Evolutionary conservation across 371 early-diverging fungal species (phyloP).

Genomic region (Umbelopsis sp.): DNA sequence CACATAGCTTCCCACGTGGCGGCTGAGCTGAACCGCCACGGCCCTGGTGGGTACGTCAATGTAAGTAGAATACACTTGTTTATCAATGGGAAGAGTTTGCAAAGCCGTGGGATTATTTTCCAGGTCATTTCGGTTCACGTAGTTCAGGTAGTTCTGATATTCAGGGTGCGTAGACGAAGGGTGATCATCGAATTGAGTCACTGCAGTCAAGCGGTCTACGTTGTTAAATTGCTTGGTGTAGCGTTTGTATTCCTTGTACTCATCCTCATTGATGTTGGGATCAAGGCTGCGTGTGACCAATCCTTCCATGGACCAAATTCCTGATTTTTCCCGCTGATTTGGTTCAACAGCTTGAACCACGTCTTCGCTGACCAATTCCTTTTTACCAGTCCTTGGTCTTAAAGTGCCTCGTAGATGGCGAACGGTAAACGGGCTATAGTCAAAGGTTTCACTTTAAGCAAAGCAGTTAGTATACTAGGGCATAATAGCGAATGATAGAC

Average conservation of each 20-base stretch:
- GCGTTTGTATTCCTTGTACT: slow-evolving; percentile 62
- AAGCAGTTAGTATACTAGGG: background rate
- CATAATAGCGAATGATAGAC: too few relatives aligned
- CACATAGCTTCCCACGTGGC: slow-evolving; percentile 34
- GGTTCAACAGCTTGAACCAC: slow-evolving; percentile 22
- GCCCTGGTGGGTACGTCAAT: slow-evolving; percentile 53
- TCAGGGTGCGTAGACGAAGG: slow-evolving; percentile 42
- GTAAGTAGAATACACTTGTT: slow-evolving; percentile 51
- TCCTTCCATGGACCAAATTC: slow-evolving; percentile 53
- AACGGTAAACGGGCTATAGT: slow-evolving; percentile 60
- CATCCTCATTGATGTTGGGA: slow-evolving; percentile 54
- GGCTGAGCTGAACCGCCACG: slow-evolving; percentile 43
- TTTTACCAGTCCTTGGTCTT: slow-evolving; percentile 11
- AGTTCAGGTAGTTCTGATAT: slow-evolving; percentile 51
- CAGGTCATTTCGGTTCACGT: slow-evolving; percentile 43
- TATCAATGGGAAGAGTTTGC: slow-evolving; percentile 41
- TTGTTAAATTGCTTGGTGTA: slow-evolving; percentile 58
- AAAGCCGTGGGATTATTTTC: slow-evolving; percentile 38
- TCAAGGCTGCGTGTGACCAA: slow-evolving; percentile 58
- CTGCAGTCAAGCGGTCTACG: slow-evolving; percentile 37
- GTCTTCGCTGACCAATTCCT: slow-evolving; percentile 30
- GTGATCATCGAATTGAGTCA: slow-evolving; percentile 32
- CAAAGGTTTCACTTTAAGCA: slow-evolving; percentile 34
- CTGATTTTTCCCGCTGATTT: slow-evolving; percentile 26
- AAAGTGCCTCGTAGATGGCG: slow-evolving; percentile 20